A percentile compares a stretch with the other conserved stretches of the same genome.
phyloP scores from a whole-genome alignment of 345 rosid species.

The Eutrema heterophyllum region DNA sequence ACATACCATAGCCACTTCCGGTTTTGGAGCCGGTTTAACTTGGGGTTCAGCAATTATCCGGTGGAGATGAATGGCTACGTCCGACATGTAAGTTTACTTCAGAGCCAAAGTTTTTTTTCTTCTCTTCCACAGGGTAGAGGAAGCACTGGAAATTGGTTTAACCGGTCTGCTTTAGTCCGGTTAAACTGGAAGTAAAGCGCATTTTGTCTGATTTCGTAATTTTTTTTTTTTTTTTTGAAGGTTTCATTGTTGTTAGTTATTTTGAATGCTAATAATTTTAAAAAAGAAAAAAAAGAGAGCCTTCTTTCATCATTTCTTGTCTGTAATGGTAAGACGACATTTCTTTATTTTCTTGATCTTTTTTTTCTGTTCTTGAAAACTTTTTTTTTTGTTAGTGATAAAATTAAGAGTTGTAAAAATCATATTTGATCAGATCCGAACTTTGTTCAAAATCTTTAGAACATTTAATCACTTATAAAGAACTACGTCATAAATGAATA shows the following conservation, averaged over 20 bases:
- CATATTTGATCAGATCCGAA: not conserved
- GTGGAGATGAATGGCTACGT: constrained; percentile 54
- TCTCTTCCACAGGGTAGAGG: constrained; percentile 9
- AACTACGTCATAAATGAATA: not conserved
- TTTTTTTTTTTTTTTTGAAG: not conserved
- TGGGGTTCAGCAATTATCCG: constrained; percentile 89
- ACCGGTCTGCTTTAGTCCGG: constrained; percentile 14
- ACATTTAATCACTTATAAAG: not conserved
- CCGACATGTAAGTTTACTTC: constrained; percentile 10
- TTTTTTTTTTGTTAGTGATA: not conserved
- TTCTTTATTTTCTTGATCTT: not conserved
- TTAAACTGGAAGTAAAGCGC: constrained; percentile 12
- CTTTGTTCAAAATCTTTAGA: not conserved
- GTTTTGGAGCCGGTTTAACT: constrained; percentile 94
- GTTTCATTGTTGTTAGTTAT: constrained; percentile 22
- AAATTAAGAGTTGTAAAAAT: not conserved
- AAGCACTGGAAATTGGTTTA: constrained; percentile 9
- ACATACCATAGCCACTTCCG: constrained; percentile 70
- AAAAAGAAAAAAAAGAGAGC: not conserved
- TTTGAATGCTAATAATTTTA: constrained; percentile 9
- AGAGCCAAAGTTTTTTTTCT: not conserved
- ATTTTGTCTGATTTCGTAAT: constrained; percentile 19
- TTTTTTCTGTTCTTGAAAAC: not conserved
- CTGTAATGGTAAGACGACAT: constrained; percentile 5
- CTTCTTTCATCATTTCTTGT: constrained; percentile 3